Conservation (phyloP, 2,329 filamentous ascomycete genomes). For the Tolypocladium tundrense region DNA sequence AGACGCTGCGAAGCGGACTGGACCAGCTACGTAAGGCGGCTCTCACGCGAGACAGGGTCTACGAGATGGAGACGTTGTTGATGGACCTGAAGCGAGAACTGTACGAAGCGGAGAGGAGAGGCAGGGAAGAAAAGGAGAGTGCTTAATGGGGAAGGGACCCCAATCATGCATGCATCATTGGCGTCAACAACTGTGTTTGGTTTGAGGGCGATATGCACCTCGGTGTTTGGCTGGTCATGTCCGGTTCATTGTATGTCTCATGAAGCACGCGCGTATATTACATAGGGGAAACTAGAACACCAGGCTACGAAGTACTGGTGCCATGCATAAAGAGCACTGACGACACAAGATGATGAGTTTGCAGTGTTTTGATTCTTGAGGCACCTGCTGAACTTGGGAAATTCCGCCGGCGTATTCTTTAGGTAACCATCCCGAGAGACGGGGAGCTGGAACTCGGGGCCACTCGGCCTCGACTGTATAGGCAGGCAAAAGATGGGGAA, state of each 20-base stretch:
- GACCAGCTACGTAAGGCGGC: slow-evolving; percentile 47
- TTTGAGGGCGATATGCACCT: neutral
- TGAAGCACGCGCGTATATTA: neutral
- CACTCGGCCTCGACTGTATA: too few species aligned
- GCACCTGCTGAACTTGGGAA: neutral
- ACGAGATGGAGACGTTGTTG: slow-evolving; percentile 65
- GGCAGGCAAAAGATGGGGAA: neutral
- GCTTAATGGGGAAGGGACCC: neutral
- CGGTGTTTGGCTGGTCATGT: neutral
- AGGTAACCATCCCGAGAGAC: neutral
- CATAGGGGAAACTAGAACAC: neutral
- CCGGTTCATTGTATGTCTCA: neutral
- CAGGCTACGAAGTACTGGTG: neutral
- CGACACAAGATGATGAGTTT: neutral
- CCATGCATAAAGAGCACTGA: neutral
- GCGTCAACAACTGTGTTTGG: neutral
- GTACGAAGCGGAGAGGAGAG: slow-evolving; percentile 57
- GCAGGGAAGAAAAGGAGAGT: slow-evolving; percentile 18
- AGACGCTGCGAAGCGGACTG: slow-evolving; percentile 30
- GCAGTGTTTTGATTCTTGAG: neutral
- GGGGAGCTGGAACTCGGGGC: neutral
- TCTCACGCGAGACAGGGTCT: slow-evolving; percentile 55
- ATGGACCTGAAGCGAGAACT: slow-evolving; percentile 70
- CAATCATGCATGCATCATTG: neutral
- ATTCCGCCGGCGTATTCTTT: neutral